Conservation (phyloP, 352 stramenopile species). For the Blastocystis sp. region DNA sequence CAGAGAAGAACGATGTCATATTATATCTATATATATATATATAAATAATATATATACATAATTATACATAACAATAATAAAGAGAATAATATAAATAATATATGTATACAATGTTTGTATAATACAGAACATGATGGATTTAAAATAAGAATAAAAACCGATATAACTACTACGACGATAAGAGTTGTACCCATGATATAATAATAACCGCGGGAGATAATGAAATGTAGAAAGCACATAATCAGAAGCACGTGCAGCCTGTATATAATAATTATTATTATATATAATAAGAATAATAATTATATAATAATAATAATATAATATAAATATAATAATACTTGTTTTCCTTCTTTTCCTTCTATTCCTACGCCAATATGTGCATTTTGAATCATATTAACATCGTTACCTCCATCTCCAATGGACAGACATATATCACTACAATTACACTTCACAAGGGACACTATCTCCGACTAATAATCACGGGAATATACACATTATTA, state of each 20-base stretch:
- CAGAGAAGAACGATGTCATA: conserved; percentile 29
- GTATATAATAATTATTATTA: too few relatives aligned
- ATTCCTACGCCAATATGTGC: conserved; percentile 70
- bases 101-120: conserved; percentile 60
- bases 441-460: conserved; percentile 28
- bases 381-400: conserved; percentile 79
- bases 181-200: conserved; percentile 70
- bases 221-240: conserved; percentile 74
- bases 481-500: too few relatives aligned
- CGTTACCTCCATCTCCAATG: conserved; percentile 76
- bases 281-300: too few relatives aligned
- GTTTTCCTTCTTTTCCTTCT: conserved; percentile 66
- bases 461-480: conserved; percentile 30
- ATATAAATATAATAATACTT: conserved; percentile 47
- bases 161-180: conserved; percentile 66
- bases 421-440: conserved; percentile 55
- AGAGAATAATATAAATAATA: background rate
- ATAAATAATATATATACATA: too few relatives aligned
- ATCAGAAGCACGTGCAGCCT: conserved; percentile 68
- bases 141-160: conserved; percentile 75
- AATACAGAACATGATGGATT: conserved; percentile 70
- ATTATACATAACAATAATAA: too few relatives aligned
- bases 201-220: conserved; percentile 62
- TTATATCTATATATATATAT: too few relatives aligned
- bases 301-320: conserved; percentile 15